Evolutionary conservation across 768 basidiomycete species (phyloP).

Genomic region (Suillus plorans): DNA sequence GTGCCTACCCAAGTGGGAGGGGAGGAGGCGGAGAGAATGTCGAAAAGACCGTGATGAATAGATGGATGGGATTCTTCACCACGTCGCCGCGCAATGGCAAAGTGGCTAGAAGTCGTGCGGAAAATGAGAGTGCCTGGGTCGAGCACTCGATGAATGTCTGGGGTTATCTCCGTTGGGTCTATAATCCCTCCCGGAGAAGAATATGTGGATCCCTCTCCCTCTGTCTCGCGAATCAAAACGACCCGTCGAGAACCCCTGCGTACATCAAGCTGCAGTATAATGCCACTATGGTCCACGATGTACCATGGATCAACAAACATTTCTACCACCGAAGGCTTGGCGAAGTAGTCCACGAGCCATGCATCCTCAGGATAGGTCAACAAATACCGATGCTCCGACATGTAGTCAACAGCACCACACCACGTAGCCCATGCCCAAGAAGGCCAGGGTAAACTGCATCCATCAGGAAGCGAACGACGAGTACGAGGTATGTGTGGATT

Average conservation of each 20-base stretch:
- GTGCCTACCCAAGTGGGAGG: slow-evolving; percentile 11
- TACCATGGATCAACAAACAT: slow-evolving; percentile 18
- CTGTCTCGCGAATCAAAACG: neutral
- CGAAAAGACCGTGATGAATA: slow-evolving; percentile 14
- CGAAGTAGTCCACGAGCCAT: neutral
- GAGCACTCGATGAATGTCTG: slow-evolving; percentile 2
- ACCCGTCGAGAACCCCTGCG: neutral
- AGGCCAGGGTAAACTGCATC: slow-evolving; percentile 12
- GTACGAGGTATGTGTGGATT: slow-evolving; percentile 11
- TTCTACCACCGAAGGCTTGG: slow-evolving; percentile 12
- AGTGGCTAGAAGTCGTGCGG: slow-evolving; percentile 18
- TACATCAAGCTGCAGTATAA: slow-evolving; percentile 17
- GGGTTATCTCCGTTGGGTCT: neutral
- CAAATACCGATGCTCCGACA: slow-evolving; percentile 1
- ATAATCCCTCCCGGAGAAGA: neutral
- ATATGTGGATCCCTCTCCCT: neutral
- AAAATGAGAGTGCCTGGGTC: slow-evolving; percentile 24
- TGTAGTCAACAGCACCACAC: slow-evolving; percentile 17
- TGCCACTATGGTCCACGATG: slow-evolving; percentile 14
- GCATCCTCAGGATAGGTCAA: neutral
- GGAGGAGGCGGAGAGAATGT: slow-evolving; percentile 8
- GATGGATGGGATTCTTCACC: neutral
- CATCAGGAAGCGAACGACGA: slow-evolving; percentile 10
- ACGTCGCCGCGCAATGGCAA: slow-evolving; percentile 9
- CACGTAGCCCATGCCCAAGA: slow-evolving; percentile 28